Percentiles rank a stretch among this genome's conserved stretches.
These are phyloP conservation scores for Paxillus ammoniavirescens DNA, from an alignment of 768 basidiomycete species.

Conservation along the genomic window DNA sequence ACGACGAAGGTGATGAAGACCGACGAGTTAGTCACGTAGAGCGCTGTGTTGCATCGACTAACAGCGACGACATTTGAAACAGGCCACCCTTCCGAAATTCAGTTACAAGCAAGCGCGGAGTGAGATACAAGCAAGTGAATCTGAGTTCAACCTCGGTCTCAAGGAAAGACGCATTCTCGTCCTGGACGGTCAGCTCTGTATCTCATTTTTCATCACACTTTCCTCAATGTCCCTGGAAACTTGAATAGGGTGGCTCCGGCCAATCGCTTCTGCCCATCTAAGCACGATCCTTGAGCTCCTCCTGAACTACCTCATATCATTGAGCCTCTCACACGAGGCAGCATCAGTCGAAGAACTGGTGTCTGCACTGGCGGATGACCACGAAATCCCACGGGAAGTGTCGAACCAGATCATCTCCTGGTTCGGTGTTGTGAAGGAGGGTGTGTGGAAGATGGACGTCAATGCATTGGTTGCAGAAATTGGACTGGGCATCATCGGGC, in stretches of 20 bases:
- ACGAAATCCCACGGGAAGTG: constrained; percentile 64
- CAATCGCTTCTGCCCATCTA: constrained; percentile 67
- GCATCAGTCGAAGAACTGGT: constrained; percentile 60
- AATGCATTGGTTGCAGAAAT: constrained; percentile 65
- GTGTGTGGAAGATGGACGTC: constrained; percentile 66
- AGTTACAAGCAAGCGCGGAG: constrained; percentile 56
- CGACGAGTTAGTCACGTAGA: constrained; percentile 23
- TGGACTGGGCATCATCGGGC: constrained; percentile 71
- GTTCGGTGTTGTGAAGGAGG: constrained; percentile 66
- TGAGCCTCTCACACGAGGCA: constrained; percentile 49
- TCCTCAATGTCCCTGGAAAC: not conserved
- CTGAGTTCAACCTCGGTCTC: constrained; percentile 65
- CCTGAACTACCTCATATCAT: constrained; percentile 69
- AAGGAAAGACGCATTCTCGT: constrained; percentile 69
- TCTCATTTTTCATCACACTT: not conserved
- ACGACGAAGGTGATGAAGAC: constrained; percentile 62
- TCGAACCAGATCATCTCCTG: constrained; percentile 73
- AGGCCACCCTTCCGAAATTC: constrained; percentile 42
- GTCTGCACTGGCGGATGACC: constrained; percentile 63
- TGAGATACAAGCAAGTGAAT: constrained; percentile 81
- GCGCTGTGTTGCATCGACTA: not conserved
- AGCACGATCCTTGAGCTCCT: constrained; percentile 70
- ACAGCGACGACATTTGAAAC: not conserved
- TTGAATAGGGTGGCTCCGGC: constrained; percentile 72
- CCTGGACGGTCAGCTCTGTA: constrained; percentile 52